Percentiles rank a stretch among this genome's conserved stretches.
Conservation (phyloP, 805 yeast genomes). For the Kluyveromyces aestuarii region DNA sequence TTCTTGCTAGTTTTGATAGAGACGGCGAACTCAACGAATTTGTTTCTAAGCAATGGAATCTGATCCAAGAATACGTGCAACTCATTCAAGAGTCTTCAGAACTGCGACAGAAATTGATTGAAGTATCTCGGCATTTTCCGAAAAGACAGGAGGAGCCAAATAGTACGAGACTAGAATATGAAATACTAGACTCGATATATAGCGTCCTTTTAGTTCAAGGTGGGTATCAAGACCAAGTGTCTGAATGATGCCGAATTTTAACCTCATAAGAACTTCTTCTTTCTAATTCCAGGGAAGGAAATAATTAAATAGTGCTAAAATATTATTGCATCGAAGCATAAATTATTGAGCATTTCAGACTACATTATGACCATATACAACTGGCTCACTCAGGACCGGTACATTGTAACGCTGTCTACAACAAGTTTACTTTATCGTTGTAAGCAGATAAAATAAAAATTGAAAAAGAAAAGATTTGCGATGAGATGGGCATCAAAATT, state of each 20-base stretch:
- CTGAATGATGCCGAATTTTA: not conserved
- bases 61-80: slow-evolving; percentile 7
- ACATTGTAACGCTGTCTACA: not conserved
- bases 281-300: too few relatives aligned
- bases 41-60: slow-evolving; percentile 12
- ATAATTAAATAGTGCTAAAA: too few relatives aligned
- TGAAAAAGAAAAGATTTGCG: slow-evolving; percentile 2
- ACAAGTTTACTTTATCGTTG: not conserved
- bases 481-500: not conserved
- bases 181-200: not conserved
- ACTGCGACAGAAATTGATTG: slow-evolving; percentile 10
- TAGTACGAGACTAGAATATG: not conserved
- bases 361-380: too few relatives aligned
- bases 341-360: too few relatives aligned
- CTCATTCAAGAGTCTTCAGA: slow-evolving; percentile 13
- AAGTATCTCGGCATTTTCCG: not conserved
- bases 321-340: too few relatives aligned
- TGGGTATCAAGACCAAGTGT: not conserved
- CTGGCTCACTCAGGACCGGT: too few relatives aligned
- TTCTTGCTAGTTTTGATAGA: not conserved
- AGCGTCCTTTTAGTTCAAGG: slow-evolving; percentile 1
- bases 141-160: not conserved
- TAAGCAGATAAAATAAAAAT: not conserved
- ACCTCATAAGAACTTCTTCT: too few relatives aligned
- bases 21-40: slow-evolving; percentile 4